Evolutionary conservation across 1,284 basidiomycete genomes (phyloP).

Genomic region (Tilletia indica): DNA sequence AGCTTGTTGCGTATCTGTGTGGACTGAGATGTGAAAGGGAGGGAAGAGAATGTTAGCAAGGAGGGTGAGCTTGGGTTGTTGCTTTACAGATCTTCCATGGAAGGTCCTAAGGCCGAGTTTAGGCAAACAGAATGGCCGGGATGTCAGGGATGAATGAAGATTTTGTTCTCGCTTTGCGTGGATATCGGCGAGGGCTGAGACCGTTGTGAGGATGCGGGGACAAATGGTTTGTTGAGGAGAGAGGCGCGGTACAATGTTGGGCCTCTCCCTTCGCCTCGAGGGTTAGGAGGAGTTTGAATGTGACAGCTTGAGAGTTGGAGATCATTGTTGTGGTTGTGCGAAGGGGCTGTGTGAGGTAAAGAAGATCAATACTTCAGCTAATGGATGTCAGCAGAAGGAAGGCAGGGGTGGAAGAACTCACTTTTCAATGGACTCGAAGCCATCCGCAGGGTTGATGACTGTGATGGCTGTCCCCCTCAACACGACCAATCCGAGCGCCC

Average conservation of each 20-base stretch:
- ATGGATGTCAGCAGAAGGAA: too few species aligned
- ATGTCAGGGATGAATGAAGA: too few species aligned
- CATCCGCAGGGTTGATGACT: constrained; percentile 53
- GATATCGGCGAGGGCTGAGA: too few species aligned
- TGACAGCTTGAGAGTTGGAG: too few species aligned
- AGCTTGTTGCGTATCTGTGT: background rate
- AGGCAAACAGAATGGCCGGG: too few species aligned
- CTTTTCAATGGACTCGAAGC: constrained; percentile 54
- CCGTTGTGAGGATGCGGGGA: too few species aligned
- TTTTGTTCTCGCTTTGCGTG: too few species aligned
- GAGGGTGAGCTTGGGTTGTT: background rate
- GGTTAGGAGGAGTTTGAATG: too few species aligned
- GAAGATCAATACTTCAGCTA: background rate
- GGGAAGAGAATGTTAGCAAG: background rate
- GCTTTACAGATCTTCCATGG: too few species aligned
- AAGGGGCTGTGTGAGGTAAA: constrained; percentile 4
- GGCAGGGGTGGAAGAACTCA: constrained; percentile 26
- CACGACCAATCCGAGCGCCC: constrained; percentile 49
- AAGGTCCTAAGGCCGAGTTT: too few species aligned
- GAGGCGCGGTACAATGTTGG: constrained; percentile 1
- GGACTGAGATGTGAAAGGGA: background rate
- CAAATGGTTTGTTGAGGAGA: too few species aligned
- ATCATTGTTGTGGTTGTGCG: constrained; percentile 11
- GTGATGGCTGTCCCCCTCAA: constrained; percentile 51
- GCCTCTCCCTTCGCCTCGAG: background rate